Base-by-base conservation (phyloP, 2,329 filamentous ascomycete genomes). In the Botrytis paeoniae region DNA sequence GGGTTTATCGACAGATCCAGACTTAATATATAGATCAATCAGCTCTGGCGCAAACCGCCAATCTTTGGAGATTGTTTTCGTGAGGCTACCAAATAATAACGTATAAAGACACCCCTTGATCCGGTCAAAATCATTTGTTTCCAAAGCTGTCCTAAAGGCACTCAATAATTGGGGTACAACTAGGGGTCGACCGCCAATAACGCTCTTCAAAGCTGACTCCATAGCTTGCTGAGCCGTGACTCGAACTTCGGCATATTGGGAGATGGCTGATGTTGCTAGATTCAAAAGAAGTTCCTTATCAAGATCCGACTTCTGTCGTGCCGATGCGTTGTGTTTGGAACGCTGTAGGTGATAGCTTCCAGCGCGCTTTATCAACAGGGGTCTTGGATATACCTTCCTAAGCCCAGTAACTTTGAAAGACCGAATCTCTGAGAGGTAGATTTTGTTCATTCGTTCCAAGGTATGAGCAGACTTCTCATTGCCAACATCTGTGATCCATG, bases 401-500 rank as follows among this genome's bases (percentile, higher is more conserved):
- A 97, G 85, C 7, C 96, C 96, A 76, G 92, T 97, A 80, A 98
- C 93, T 83, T 97, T 98, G 85, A 98, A 99, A 0, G 95, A 93
- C 37, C 93, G 90, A 74, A 95, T 92, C 79, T 99, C 96, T 9
- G 93, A 91, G 78, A 91, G 91, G 80, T 98, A 92, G 1, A 99
- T 87, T 70, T 94, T 89, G 7, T 92, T 89, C 22, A 98, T 91
- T 32, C 96, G 88, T 81, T 99, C 96, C 16, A 98, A 85, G 2
- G 97, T 93, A 81, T 98, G 96, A 0, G 96, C 95, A 29, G 95
- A 98, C 74, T 95, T 89, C 83, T 99, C 96, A 74, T 98, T 97
- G 29, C 97, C 96, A 59, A 99, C 95, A 79, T 99, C 96, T 1
- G 97, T 94, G 79, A 99, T 98, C 94, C 95, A 99, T 14, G 93